These are phyloP conservation scores for Russula brevipes DNA, from an alignment of 768 basidiomycete genomes.

Conservation along the genomic window DNA sequence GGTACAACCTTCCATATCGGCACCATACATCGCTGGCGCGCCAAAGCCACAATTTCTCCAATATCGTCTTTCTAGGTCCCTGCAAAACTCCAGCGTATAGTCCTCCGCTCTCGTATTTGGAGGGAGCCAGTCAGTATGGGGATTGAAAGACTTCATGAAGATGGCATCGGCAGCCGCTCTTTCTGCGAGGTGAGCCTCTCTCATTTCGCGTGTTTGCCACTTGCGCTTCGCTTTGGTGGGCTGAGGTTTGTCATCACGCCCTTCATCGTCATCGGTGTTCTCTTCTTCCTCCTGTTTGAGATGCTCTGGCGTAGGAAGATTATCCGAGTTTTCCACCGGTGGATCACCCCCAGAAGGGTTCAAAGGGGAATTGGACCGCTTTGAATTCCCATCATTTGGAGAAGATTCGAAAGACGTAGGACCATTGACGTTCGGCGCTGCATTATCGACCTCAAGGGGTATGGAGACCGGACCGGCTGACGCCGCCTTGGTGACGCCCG, in stretches of 20 bases:
- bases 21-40: conserved; percentile 95
- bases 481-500: conserved; percentile 45
- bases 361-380: background rate
- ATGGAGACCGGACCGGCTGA: conserved; percentile 16
- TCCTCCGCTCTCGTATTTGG: conserved; percentile 63
- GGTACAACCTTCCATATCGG: conserved; percentile 80
- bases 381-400: conserved; percentile 1
- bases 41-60: conserved; percentile 91
- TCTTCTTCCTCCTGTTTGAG: conserved; percentile 25
- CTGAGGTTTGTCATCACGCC: conserved; percentile 34
- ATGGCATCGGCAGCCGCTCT: conserved; percentile 40
- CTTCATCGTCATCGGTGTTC: conserved; percentile 18
- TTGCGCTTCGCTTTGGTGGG: conserved; percentile 39
- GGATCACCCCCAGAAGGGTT: background rate
- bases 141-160: conserved; percentile 71
- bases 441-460: background rate
- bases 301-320: conserved; percentile 21
- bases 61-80: conserved; percentile 79
- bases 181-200: conserved; percentile 46
- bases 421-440: background rate
- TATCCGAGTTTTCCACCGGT: background rate
- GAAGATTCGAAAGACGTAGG: conserved; percentile 6
- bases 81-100: conserved; percentile 85
- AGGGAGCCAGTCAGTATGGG: conserved; percentile 75
- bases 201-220: conserved; percentile 37